A percentile compares a stretch with the other conserved stretches of the same genome.
These are phyloP conservation scores for Collybia sp. DNA, from an alignment of 768 basidiomycete species.

Conservation along the genomic window DNA sequence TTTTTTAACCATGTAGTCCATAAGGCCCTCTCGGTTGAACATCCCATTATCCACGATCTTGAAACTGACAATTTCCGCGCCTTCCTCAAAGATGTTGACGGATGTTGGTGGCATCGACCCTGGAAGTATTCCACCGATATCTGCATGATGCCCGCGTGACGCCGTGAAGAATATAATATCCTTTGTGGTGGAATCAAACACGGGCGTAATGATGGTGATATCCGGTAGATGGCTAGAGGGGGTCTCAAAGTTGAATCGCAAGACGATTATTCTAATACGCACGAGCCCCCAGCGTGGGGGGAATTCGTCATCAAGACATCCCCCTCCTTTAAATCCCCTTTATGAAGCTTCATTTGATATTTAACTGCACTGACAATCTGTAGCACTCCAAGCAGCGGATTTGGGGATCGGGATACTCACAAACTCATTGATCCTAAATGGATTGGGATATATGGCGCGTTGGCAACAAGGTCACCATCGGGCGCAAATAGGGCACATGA, in stretches of 20 bases:
- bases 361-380: slow-evolving; percentile 62
- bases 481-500: slow-evolving; percentile 94
- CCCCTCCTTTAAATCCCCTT: slow-evolving; percentile 71
- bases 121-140: slow-evolving; percentile 89
- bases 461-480: slow-evolving; percentile 92
- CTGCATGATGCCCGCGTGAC: slow-evolving; percentile 91
- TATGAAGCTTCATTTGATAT: slow-evolving; percentile 81
- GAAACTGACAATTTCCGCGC: slow-evolving; percentile 87
- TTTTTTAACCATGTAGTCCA: slow-evolving; percentile 77
- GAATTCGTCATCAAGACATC: slow-evolving; percentile 95
- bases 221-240: slow-evolving; percentile 49
- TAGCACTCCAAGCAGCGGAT: neutral
- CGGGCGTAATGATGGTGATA: slow-evolving; percentile 92
- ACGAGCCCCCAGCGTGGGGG: slow-evolving; percentile 86
- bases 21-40: slow-evolving; percentile 71
- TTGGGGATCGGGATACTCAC: slow-evolving; percentile 36
- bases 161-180: slow-evolving; percentile 93
- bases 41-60: slow-evolving; percentile 83
- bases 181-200: slow-evolving; percentile 60
- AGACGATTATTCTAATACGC: slow-evolving; percentile 23
- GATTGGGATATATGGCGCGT: slow-evolving; percentile 89
- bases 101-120: slow-evolving; percentile 96
- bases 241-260: neutral
- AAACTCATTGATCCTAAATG: slow-evolving; percentile 90
- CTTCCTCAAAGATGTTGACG: slow-evolving; percentile 89